Base-by-base conservation (phyloP, 306 rosid genomes). In the Lathyrus tuberosus region DNA sequence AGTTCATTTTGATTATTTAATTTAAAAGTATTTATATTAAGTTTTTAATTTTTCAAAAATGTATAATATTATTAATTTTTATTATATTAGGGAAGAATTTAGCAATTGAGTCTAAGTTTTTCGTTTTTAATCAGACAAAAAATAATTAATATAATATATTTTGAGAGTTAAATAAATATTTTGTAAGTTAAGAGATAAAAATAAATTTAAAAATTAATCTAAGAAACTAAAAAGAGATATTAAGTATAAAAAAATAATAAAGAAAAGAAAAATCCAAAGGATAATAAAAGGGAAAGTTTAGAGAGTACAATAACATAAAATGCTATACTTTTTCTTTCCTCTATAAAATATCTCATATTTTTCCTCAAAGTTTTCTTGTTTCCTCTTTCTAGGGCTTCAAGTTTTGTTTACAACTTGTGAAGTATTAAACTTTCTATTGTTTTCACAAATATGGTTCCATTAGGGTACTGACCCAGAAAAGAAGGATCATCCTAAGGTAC, bases 381-480 rank as follows among this genome's bases (percentile, higher is more conserved):
- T 33, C 72, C 24, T 68, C 70, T 77, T 74, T 74, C 81, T 84
- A 84, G 95, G 91, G 96, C 84, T 85, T 87, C 52, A 81, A 64
- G 96, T 83, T 53, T 53, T 22, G 20, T 51, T 51, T 87, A 85
- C 51, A 68, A 57, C 20, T 10, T 70, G 62, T 1, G 35, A 76
- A 78, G 83, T 53, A 35, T 82, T 80, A 22, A 84, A 73, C 84
- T 80, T 79, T 81, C 85, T 80, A 65, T 79, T 78, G 51, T 71
- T 83, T 86, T 82, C 96, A 90, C 86, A 70, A 77, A 84, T 78
- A 86, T 84, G 85, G 94, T 31, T 82, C 78, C 46, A 77, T 69
- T 82, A 67, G 76, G 74, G 82, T 68, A 71, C 84, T 84, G 86
- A 72, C 79, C 69, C 79, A 73, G 88, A 78, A 85, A 89, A 86